Evolutionary conservation across 345 rosid species (phyloP).

Genomic region (Angophora floribunda): DNA sequence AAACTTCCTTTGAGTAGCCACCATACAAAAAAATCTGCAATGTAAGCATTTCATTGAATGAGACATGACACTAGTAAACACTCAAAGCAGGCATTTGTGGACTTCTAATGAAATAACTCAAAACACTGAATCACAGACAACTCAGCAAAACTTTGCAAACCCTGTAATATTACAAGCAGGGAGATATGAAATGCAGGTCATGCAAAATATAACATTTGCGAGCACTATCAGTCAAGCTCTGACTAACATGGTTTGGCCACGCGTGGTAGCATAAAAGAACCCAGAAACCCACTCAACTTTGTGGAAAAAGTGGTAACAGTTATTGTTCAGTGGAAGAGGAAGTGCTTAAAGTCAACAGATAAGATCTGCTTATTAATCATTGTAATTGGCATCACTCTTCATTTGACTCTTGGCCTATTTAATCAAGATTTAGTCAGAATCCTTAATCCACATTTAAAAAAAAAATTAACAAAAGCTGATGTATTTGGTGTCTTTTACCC

Average conservation of each 20-base stretch:
- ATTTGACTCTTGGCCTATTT: not conserved
- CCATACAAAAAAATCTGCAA: conserved; percentile 82
- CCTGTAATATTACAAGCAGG: not conserved
- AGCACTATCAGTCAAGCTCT: not conserved
- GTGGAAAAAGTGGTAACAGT: not conserved
- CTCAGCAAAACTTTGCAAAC: not conserved
- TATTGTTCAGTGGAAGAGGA: not conserved
- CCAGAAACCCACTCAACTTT: not conserved
- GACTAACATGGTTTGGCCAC: not conserved
- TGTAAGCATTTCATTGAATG: not conserved
- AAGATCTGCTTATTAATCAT: not conserved
- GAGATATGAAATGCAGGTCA: not conserved
- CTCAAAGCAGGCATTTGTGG: not conserved
- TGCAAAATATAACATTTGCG: not conserved
- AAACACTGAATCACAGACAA: not conserved
- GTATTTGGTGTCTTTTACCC: not conserved
- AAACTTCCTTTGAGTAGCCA: conserved; percentile 88
- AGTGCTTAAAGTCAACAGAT: not conserved
- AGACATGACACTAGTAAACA: not conserved
- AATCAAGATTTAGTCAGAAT: not conserved
- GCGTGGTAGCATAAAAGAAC: not conserved
- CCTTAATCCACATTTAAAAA: not conserved
- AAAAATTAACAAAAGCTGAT: not conserved
- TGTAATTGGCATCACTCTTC: not conserved
- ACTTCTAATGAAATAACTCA: not conserved